Evolutionary conservation across 495 filamentous ascomycete genomes (phyloP).

Genomic region (Aspergillus nanangensis): DNA sequence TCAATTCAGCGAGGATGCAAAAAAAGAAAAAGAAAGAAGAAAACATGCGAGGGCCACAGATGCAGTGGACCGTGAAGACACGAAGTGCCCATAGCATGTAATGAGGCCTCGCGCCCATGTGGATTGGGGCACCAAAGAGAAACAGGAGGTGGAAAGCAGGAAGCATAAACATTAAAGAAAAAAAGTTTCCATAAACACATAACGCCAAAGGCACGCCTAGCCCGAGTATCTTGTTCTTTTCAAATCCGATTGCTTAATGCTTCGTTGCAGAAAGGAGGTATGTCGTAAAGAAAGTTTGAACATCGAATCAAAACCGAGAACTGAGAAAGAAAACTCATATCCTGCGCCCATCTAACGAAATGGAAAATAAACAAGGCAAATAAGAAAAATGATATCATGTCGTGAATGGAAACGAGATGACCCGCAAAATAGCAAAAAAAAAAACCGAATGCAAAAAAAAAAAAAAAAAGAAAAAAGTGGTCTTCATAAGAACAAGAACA

Average conservation of each 20-base stretch:
- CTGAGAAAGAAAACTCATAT: conserved; percentile 21
- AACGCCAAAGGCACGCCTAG: conserved; percentile 36
- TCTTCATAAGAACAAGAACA: conserved; percentile 1
- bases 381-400: conserved; percentile 34
- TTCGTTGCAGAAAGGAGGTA: conserved; percentile 24
- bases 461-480: conserved; percentile 4
- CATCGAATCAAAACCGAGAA: conserved; percentile 23
- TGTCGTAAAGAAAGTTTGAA: conserved; percentile 27
- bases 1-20: conserved; percentile 36
- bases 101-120: background rate
- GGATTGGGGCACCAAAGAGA: background rate
- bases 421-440: conserved; percentile 8
- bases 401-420: conserved; percentile 23
- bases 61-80: conserved; percentile 23
- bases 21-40: conserved; percentile 22
- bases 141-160: conserved; percentile 1
- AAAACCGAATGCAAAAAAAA: conserved; percentile 8
- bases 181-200: conserved; percentile 15
- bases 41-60: conserved; percentile 30
- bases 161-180: conserved; percentile 12
- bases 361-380: too few relatives aligned
- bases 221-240: conserved; percentile 26
- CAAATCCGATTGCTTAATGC: conserved; percentile 32
- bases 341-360: conserved; percentile 18
- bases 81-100: conserved; percentile 27